Base-by-base conservation (phyloP, 805 yeast species). In the Candida montana region DNA sequence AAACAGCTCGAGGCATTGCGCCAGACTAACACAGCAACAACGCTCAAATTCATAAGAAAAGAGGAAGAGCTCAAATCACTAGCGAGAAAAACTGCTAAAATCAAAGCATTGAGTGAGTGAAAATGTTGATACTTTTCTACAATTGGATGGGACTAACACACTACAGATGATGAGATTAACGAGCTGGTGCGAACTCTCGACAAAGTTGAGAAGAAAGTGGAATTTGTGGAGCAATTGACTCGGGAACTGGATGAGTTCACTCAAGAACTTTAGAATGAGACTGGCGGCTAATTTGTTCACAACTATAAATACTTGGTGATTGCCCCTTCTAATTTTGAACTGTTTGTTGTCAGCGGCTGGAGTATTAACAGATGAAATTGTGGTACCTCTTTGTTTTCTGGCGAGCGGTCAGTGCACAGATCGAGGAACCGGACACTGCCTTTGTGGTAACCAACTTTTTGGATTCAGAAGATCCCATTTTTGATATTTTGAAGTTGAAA, bases 11-110 rank as follows among this genome's bases (percentile, higher is more conserved):
- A 70, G 48, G 57, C 75, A 12, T 48, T 79, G 26, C 75, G 75
- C 41, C 74, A 77, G 47, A 58, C 76, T 43, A 79, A 79, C 52
- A 79, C 81, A n/a, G 68, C 75, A 40, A 74, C 78, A 35, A 72
- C 79, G 1, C 58, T 77, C 46, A 74, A 73, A 50, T 76, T 74
- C 39, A 66, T 68, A 37, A 63, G 60, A 26, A 57, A 76, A 26
- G 82, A 75, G 34, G 60, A 58, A 5, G 72, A 72, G 41, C 46
- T 67, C 5, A 56, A 61, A 18, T 52, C 54, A 11, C 45, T 68
- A 21, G 17, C 43, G 5, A 32, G 48, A 13, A 52, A 52, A 12
- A 50, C 53, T 1, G 47, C 45, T 3, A 49, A 43, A 11, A 43
- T 62, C 10, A 40, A 38, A 13, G 23, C 34, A 5, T 21, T 46